Conservation (phyloP, 2,329 filamentous ascomycete species). For the Hortaea sp. region DNA sequence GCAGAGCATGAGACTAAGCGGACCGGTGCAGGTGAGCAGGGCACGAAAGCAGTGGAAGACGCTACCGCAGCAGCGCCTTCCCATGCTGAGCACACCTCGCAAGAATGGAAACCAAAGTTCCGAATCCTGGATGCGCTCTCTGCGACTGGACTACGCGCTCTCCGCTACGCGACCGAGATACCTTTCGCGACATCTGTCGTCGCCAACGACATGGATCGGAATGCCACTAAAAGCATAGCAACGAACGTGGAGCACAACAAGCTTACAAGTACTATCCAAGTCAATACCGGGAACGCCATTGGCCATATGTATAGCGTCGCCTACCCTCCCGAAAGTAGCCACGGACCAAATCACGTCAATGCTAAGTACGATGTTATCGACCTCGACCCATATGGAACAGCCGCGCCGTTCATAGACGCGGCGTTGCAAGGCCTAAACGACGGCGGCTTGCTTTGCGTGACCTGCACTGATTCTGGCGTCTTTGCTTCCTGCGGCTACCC, state of each 20-base stretch:
- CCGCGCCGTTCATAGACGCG: constrained; percentile 82
- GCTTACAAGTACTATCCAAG: constrained; percentile 58
- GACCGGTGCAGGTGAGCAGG: neutral
- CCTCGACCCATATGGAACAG: constrained; percentile 90
- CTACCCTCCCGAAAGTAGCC: constrained; percentile 22
- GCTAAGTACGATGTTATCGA: constrained; percentile 84
- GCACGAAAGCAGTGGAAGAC: neutral
- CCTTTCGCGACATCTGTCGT: constrained; percentile 42
- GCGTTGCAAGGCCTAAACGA: constrained; percentile 80
- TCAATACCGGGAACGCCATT: constrained; percentile 73
- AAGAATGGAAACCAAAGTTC: constrained; percentile 41
- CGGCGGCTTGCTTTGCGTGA: constrained; percentile 85
- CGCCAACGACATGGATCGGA: constrained; percentile 72
- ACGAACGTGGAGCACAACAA: constrained; percentile 78
- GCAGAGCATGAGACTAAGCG: neutral
- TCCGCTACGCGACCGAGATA: constrained; percentile 86
- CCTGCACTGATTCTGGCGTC: constrained; percentile 90
- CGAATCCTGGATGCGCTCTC: constrained; percentile 92
- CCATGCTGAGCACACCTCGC: neutral
- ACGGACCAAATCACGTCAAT: constrained; percentile 27
- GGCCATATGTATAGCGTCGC: constrained; percentile 72
- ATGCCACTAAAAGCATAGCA: constrained; percentile 52
- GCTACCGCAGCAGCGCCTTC: neutral
- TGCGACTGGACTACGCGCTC: constrained; percentile 79
- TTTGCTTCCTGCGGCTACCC: constrained; percentile 91